These are phyloP conservation scores for Jimgerdemannia flammicorona DNA, from an alignment of 192 early-diverging fungal species.

Conservation along the genomic window DNA sequence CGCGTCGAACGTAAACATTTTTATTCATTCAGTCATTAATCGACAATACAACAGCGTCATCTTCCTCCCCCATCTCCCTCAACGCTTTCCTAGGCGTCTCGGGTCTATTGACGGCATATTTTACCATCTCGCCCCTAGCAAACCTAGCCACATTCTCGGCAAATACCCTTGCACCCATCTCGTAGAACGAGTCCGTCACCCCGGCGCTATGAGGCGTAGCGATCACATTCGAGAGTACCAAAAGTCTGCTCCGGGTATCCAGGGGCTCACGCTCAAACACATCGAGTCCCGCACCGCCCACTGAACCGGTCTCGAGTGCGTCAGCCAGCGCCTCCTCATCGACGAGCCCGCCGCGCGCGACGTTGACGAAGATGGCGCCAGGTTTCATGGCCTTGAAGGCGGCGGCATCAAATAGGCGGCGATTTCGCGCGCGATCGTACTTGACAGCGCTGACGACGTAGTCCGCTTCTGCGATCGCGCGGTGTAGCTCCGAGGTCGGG, in stretches of 20 bases:
- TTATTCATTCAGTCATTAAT: too few species aligned
- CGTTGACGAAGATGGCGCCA: constrained; percentile 36
- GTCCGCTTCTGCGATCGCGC: constrained; percentile 29
- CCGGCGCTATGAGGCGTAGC: constrained; percentile 3
- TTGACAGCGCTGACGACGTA: constrained; percentile 43
- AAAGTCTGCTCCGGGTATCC: constrained; percentile 23
- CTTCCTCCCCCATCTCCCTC: too few species aligned
- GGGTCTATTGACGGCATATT: background rate
- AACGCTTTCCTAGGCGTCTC: background rate
- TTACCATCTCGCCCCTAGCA: background rate
- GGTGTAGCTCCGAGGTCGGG: constrained; percentile 28
- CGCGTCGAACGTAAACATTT: too few species aligned
- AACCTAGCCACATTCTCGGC: constrained; percentile 5
- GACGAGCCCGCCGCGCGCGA: constrained; percentile 36
- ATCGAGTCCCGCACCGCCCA: constrained; percentile 42
- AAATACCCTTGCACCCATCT: constrained; percentile 7
- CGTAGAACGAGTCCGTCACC: constrained; percentile 11
- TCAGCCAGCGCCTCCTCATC: constrained; percentile 34
- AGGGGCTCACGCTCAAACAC: constrained; percentile 48
- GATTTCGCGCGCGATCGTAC: constrained; percentile 19
- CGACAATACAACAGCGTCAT: too few species aligned
- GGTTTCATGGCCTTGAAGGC: constrained; percentile 32
- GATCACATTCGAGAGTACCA: constrained; percentile 10
- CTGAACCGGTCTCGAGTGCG: constrained; percentile 31
- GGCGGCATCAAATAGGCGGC: constrained; percentile 26